Conservation (phyloP, 345 rosid species). For the Populus nigra region DNA sequence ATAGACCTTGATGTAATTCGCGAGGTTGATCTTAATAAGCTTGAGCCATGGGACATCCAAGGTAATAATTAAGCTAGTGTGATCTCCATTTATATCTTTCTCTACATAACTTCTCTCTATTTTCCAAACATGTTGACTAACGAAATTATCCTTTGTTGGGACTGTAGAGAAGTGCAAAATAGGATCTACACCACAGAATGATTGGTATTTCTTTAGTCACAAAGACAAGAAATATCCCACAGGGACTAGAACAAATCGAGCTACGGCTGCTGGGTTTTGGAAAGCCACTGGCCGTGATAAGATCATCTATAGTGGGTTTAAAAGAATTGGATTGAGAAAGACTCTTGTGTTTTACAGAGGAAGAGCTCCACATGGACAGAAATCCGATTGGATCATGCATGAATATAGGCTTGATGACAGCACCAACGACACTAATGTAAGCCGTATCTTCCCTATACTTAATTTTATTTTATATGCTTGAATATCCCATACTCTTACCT, state of each 20-base stretch:
- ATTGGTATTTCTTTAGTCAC: conserved; percentile 98
- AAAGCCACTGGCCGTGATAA: conserved; percentile 97
- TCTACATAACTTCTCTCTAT: background rate
- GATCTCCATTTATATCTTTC: background rate
- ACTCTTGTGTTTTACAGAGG: conserved; percentile 91
- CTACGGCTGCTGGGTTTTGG: conserved; percentile 94
- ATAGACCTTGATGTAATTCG: conserved; percentile 96
- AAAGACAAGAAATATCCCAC: conserved; percentile 98
- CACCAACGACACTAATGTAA: conserved; percentile 38
- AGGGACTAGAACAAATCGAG: conserved; percentile 91
- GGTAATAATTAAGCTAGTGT: conserved; percentile 34
- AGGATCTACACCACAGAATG: conserved; percentile 90
- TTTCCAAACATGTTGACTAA: background rate
- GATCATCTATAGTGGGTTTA: conserved; percentile 68
- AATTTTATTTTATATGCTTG: background rate
- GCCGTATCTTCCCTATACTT: conserved; percentile 1
- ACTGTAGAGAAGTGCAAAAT: conserved; percentile 77
- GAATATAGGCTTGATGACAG: conserved; percentile 91
- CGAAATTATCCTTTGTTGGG: background rate
- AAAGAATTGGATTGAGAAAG: conserved; percentile 84
- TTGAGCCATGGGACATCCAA: conserved; percentile 99
- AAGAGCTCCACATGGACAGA: conserved; percentile 94
- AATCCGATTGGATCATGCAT: conserved; percentile 99
- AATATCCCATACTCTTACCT: background rate
- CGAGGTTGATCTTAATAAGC: conserved; percentile 98